Base-by-base conservation (phyloP, 306 rosid genomes). In the Calophaca sinica region DNA sequence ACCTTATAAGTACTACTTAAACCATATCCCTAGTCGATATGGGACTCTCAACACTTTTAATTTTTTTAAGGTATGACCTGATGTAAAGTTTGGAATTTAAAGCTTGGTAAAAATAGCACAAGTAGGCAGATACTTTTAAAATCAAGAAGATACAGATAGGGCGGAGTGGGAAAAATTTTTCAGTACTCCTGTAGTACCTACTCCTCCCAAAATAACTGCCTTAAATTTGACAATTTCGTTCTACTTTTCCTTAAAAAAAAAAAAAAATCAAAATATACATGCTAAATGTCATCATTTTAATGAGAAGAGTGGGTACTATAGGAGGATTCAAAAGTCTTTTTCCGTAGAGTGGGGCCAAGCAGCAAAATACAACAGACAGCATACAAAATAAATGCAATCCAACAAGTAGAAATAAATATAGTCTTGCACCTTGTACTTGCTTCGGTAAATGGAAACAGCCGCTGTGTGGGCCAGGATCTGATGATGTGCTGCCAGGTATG, bases 391-490 rank as follows among this genome's bases (percentile, higher is more conserved):
- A 53, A 73, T 48, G 45, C 62, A 44, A 45, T 63, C 12, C 8
- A 76, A 55, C 51, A 13, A 5, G 8, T 6, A 39, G 35, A 73
- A 63, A 63, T 20, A 45, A 60, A 9, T 62, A 35, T 49, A 62
- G 49, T 51, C 36, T 3, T 35, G 72, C 78, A 90, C 97, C 93
- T 92, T 86, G 75, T 88, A 90, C 85, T 92, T 92, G 83, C 79
- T 88, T 75, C 81, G 86, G 82, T 92, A 88, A 45, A 90, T 31
- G 51, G 91, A 88, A 77, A 49, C 84, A 61, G 97, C 97, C 6
- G 88, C 67, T 14, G 96, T 90, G 87, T 92, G 96, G 66, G 97
- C 96, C 78, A 92, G 78, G 59, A 92, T 82, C 72, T 92, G 96
- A 81, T 92, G 89, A 77, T 92, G 96, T 61, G 93, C 86, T 57